Conservation (phyloP, 768 basidiomycete genomes). For the Russula olivacea region DNA sequence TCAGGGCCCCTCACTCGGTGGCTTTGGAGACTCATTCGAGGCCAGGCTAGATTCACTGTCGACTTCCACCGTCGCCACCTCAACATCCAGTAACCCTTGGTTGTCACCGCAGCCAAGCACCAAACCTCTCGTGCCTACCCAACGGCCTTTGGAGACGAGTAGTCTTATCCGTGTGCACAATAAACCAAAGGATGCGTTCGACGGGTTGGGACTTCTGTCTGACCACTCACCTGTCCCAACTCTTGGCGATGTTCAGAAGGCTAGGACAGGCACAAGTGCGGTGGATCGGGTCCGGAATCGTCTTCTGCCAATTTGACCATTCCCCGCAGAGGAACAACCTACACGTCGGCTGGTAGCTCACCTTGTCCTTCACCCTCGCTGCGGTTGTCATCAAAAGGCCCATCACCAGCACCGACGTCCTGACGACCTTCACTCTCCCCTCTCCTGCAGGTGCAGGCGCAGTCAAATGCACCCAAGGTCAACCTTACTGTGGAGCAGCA, state of each 20-base stretch:
- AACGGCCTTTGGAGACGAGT: slow-evolving; percentile 10
- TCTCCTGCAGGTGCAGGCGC: neutral
- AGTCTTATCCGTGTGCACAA: slow-evolving; percentile 14
- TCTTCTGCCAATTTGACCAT: slow-evolving; percentile 15
- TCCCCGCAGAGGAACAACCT: slow-evolving; percentile 13
- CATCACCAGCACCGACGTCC: slow-evolving; percentile 17
- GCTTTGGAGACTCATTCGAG: slow-evolving; percentile 62
- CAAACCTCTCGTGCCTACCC: slow-evolving; percentile 9
- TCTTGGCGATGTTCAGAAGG: slow-evolving; percentile 66
- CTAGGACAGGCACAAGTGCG: slow-evolving; percentile 62
- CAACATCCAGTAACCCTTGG: slow-evolving; percentile 10
- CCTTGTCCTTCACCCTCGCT: slow-evolving; percentile 22
- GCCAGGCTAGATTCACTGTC: slow-evolving; percentile 18
- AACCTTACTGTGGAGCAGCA: slow-evolving; percentile 57
- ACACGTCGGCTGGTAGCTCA: slow-evolving; percentile 9
- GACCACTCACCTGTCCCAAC: slow-evolving; percentile 51
- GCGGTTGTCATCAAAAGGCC: slow-evolving; percentile 12
- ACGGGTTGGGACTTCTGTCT: slow-evolving; percentile 55
- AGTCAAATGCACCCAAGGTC: slow-evolving; percentile 31
- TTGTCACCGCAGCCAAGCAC: neutral
- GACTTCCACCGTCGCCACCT: slow-evolving; percentile 3
- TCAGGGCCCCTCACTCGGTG: slow-evolving; percentile 23
- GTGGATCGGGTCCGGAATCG: slow-evolving; percentile 18
- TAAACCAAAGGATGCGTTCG: slow-evolving; percentile 67
- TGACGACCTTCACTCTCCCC: slow-evolving; percentile 23